Evolutionary conservation across 208 protist genomes (phyloP), one percentile per base, ranked within the genome.

Genomic region (Crithidia acanthocephali): DNA sequence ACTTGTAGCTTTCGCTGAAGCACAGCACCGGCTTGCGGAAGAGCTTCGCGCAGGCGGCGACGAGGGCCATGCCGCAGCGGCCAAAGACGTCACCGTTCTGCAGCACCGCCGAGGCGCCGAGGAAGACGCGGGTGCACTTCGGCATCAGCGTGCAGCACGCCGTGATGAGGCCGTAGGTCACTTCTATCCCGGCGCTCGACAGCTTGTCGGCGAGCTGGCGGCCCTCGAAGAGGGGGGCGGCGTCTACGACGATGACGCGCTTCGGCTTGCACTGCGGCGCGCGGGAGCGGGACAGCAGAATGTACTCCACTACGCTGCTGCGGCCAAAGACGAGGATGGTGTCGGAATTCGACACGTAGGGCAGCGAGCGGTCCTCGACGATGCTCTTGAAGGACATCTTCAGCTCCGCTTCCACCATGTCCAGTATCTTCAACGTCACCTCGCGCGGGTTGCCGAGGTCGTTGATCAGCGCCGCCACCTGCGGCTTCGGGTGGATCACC

Each of bases 1-100:
- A 99, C 76, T 99, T 99, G 88, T 99, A 99, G 37, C 97, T 99
- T 76, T 99, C 98, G 62, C 95, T 98, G 58, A 98, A 98, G 44
- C 98, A 97, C 40, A 99, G 85, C 28, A 99, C 97, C 20, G 98
- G 98, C 59, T 98, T 94, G 47, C 95, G 88, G 70, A 96, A 98
- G 5, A 79, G 60, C 63, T 98, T 92, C 9, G 98, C 98, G 37
- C 95, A 94, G 45, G 98, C 89, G 8, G 94, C 90, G 2, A 99
- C 94, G 23, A 97, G 59, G 7, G 98, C 91, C 1, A 97, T 99
- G 37, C 98, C 98, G 32, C 88, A 90, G 30, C 98, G 87, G 15
- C 87, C 86, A 70, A 98, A 92, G 2, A 98, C 80, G 57, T 94
- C 91, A 33, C 98, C 98, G 77, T 99, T 99, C 45, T 94, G 80